Evolutionary conservation across 352 stramenopile species (phyloP), one percentile per base, ranked within the genome.

Genomic region (Phytopythium oedochilum): DNA sequence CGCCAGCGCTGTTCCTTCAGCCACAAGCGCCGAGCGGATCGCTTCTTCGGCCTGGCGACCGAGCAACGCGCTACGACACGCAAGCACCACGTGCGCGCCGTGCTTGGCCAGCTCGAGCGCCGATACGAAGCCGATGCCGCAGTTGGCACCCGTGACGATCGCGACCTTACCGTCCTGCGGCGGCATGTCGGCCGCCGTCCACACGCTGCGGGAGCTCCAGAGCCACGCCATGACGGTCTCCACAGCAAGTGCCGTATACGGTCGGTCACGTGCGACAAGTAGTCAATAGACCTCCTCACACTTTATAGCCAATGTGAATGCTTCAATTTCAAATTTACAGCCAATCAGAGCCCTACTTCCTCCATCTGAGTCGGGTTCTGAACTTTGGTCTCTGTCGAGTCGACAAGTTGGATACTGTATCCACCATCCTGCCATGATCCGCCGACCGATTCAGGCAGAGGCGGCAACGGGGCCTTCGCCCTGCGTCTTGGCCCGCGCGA

Each of bases 131-230:
- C 89, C 89, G 58, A 97, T 86, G 10, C 89, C 86, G 18, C 78
- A 84, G 63, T 93, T 96, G 47, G 63, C 69, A 31, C 88, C 88
- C 7, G 88, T 97, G 34, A 97, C 83, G 64, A 96, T 69, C 26
- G 70, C 85, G 26, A 96, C 44, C 32, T 79, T 95, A 26, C 57
- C 75, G 11, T 56, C 29, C 55, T 74, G 63, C 15, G 71, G 66
- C 29, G 67, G 38, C 29, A 85, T 75, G 15, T 71, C 40, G n/a
- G 39, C 55, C 14, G 56, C 61, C 23, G 59, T 55, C 65, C 62
- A 70, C 32, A 32, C 48, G 20, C 31, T 44, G 48, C 31, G 34
- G 9, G 31, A 42, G 48, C 32, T 17, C 22, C 48, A 35, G 48
- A 54, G 11, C 29, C 48, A 39, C 48, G 35, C n/a, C 40, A 46